Conservation (phyloP, 257 asterid species). For the Jacaranda mimosifolia region DNA sequence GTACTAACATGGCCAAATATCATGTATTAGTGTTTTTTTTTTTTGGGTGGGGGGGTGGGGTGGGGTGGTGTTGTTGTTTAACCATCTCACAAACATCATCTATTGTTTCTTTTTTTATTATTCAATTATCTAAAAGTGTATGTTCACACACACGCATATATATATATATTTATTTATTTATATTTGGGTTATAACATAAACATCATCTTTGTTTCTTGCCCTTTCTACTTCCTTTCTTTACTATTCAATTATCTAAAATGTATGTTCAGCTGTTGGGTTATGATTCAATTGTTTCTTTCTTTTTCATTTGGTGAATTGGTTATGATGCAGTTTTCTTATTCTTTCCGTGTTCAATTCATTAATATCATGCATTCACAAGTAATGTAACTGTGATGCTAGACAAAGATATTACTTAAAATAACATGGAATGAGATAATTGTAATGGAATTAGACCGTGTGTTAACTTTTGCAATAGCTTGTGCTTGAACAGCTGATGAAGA, state of each 20-base stretch:
- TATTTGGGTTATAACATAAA: too few species aligned
- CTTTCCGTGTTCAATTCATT: slow-evolving; percentile 9
- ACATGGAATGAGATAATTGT: slow-evolving; percentile 8
- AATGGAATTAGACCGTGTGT: slow-evolving; percentile 10
- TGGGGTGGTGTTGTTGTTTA: neutral
- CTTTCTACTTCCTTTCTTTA: neutral
- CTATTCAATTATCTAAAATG: neutral
- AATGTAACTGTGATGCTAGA: slow-evolving; percentile 15
- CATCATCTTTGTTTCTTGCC: too few species aligned
- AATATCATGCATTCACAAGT: slow-evolving; percentile 12
- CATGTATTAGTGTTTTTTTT: neutral
- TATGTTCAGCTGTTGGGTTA: neutral
- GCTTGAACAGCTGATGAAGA: slow-evolving; percentile 4
- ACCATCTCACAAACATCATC: slow-evolving; percentile 2
- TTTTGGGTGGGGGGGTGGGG: too few species aligned
- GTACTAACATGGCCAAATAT: slow-evolving; percentile 8
- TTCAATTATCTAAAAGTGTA: neutral
- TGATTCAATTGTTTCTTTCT: neutral
- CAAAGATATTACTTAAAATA: slow-evolving; percentile 12
- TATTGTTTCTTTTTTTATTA: neutral
- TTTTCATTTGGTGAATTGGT: neutral
- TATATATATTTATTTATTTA: too few species aligned
- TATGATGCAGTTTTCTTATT: slow-evolving; percentile 10
- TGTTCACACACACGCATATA: too few species aligned
- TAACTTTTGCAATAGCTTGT: slow-evolving; percentile 23